A percentile compares a stretch with the other conserved stretches of the same genome.
Evolutionary conservation across 768 basidiomycete species (phyloP).

Genomic region (Lentinus brumalis): DNA sequence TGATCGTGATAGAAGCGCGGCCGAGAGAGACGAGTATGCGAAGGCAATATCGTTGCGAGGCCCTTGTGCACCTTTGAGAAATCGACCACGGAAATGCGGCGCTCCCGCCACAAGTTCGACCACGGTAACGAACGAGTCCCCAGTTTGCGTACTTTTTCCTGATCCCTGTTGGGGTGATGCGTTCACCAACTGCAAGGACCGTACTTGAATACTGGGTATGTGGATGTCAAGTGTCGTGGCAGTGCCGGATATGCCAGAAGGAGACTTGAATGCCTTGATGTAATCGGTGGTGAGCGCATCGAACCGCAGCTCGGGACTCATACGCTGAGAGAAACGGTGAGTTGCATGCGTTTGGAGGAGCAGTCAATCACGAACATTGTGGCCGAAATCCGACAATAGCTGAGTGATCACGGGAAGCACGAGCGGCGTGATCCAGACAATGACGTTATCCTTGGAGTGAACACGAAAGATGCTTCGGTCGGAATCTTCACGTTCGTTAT

Average conservation of each 20-base stretch:
- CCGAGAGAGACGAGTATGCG: conserved; percentile 4
- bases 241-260: background rate
- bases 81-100: background rate
- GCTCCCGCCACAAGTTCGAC: conserved; percentile 25
- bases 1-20: background rate
- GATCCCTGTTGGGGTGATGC: background rate
- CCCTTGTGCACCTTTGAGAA: background rate
- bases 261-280: conserved; percentile 27
- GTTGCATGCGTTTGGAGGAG: background rate
- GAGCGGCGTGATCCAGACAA: conserved; percentile 58
- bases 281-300: conserved; percentile 46
- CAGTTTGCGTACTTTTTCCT: background rate
- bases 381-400: conserved; percentile 50
- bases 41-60: background rate
- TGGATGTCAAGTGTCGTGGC: conserved; percentile 41
- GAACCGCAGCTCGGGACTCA: conserved; percentile 41
- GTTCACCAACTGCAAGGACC: conserved; percentile 37
- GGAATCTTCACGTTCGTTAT: background rate
- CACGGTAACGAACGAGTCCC: conserved; percentile 30
- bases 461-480: conserved; percentile 44
- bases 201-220: conserved; percentile 43
- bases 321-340: conserved; percentile 27
- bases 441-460: conserved; percentile 38
- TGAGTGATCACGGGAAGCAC: conserved; percentile 43
- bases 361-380: conserved; percentile 40